Base-by-base conservation (phyloP, 139 green algal genomes). In the Marvania coccoides region DNA sequence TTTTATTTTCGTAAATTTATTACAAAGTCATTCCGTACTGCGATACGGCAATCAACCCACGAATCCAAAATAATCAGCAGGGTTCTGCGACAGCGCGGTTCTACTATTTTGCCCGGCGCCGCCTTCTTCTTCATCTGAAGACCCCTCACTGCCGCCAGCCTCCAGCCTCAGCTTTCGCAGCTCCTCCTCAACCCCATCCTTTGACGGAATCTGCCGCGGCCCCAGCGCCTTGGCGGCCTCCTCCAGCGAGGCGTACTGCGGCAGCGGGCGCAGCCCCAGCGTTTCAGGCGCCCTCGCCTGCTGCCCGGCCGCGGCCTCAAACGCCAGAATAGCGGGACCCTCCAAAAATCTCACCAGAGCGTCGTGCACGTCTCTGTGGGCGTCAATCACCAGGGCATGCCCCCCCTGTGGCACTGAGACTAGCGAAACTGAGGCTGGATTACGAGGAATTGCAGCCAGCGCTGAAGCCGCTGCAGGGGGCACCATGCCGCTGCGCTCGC, bases 201-300 rank as follows among this genome's bases (percentile, higher is more conserved):
- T n/a, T 0, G 56, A 69, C 24, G 78, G 78, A 15, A 84, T 75
- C 15, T 34, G 5, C 0, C 78, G 61, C 2, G 78, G 76, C 2
- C 63, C 64, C 34, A 85, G 51, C 1, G 78, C 78, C 65, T 74
- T 78, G 26, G 65, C 14, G 6, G 76, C 78, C 61, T 84, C 76
- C 37, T 82, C 76, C 36, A 84, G 33, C 10, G 34, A 72, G 6
- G 53, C 40, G 51, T 72, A 84, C 55, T 83, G 51, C 6, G 78
- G 78, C 10, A 84, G 64, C 1, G 78, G 65, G 23, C 33, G 35
- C 1, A 84, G 47, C 5, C 46, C 66, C 6, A 84, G 67, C 24
- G 65, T 23, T 54, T 83, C 78, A 4, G 78, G 75, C 0, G 37
- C 48, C 13, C 78, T 75, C n/a, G n/a, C n/a, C n/a, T n/a, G n/a